A percentile compares a stretch with the other conserved stretches of the same genome.
Conservation (phyloP, 805 yeast genomes). For the Wickerhamiella occidentalis region DNA sequence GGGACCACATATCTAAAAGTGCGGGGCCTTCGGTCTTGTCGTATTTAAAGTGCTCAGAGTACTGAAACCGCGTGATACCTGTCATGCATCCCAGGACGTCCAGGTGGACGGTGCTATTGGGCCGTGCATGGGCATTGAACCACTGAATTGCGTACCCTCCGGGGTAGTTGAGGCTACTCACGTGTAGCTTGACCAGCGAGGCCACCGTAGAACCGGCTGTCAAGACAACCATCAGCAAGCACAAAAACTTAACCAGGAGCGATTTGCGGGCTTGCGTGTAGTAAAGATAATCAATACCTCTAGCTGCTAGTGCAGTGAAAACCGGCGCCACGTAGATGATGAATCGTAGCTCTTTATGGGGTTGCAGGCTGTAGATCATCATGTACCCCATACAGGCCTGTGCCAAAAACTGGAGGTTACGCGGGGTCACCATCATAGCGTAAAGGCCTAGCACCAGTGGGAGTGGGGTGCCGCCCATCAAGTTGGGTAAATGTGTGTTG, state of each 20-base stretch:
- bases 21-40: slow-evolving; percentile 60
- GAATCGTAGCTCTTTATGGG: slow-evolving; percentile 93
- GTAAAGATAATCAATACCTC: slow-evolving; percentile 13
- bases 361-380: slow-evolving; percentile 59
- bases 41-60: slow-evolving; percentile 35
- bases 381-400: slow-evolving; percentile 45
- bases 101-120: slow-evolving; percentile 44
- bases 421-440: slow-evolving; percentile 17
- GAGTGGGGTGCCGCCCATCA: slow-evolving; percentile 27
- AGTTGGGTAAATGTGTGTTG: slow-evolving; percentile 37
- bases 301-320: slow-evolving; percentile 50
- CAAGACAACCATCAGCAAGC: slow-evolving; percentile 21
- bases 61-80: slow-evolving; percentile 67
- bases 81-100: slow-evolving; percentile 79
- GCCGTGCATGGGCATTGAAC: slow-evolving; percentile 32
- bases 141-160: slow-evolving; percentile 64
- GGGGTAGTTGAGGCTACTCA: slow-evolving; percentile 72
- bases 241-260: neutral
- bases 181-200: slow-evolving; percentile 42
- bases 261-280: slow-evolving; percentile 14
- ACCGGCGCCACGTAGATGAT: slow-evolving; percentile 65
- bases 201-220: slow-evolving; percentile 26
- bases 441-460: slow-evolving; percentile 35
- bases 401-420: slow-evolving; percentile 35
- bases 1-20: slow-evolving; percentile 34